Conservation (phyloP, 345 rosid species). For the Lagerstroemia speciosa region DNA sequence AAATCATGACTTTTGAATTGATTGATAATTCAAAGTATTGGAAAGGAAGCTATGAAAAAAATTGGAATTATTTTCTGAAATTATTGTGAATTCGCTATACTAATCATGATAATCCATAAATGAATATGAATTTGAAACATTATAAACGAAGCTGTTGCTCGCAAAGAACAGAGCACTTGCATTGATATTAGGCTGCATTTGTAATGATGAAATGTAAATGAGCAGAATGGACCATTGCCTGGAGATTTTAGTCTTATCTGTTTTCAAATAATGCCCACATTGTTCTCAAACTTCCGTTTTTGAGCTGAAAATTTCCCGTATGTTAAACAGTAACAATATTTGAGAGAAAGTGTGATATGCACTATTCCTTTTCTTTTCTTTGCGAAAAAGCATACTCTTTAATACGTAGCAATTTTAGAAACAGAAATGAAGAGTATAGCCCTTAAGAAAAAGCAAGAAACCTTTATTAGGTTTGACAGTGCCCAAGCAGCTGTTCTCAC, state of each 20-base stretch:
- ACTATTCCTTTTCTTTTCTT: no score
- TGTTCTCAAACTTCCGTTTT: no score
- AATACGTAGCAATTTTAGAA: not conserved
- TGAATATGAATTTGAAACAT: not conserved
- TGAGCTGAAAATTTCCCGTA: not conserved
- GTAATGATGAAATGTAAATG: not conserved
- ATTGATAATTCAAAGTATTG: not conserved
- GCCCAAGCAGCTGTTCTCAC: constrained; percentile 98
- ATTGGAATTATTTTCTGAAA: no score
- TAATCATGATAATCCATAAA: no score
- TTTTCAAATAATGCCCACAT: not conserved
- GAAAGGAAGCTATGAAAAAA: not conserved
- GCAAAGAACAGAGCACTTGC: not conserved
- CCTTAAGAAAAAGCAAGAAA: constrained; percentile 19
- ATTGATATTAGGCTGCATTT: not conserved
- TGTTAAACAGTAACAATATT: no score
- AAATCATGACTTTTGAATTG: not conserved
- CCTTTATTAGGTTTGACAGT: constrained; percentile 91
- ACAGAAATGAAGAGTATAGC: not conserved
- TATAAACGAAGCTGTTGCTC: not conserved
- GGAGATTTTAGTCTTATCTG: not conserved
- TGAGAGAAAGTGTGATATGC: no score
- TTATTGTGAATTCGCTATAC: no score
- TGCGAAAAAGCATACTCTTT: no score
- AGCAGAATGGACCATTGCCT: not conserved